Conservation (phyloP, 208 protist genomes). For the Wallacemonas sp. region DNA sequence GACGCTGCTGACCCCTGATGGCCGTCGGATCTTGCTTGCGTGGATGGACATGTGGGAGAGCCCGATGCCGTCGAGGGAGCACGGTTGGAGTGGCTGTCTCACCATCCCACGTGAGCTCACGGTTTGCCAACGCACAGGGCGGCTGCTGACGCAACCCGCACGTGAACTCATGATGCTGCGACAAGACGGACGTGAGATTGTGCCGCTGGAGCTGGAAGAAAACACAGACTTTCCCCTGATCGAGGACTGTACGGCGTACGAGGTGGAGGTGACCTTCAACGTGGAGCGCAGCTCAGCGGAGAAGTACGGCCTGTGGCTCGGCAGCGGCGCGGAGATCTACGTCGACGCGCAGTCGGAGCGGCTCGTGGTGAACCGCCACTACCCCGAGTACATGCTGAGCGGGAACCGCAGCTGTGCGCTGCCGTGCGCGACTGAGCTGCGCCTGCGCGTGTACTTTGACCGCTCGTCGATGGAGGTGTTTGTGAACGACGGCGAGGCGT, state of each 20-base stretch:
- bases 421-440: conserved; percentile 29
- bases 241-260: conserved; percentile 36
- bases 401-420: conserved; percentile 52
- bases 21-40: conserved; percentile 35
- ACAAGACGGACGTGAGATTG: conserved; percentile 22
- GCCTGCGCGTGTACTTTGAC: conserved; percentile 54
- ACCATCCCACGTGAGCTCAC: conserved; percentile 48
- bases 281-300: conserved; percentile 38
- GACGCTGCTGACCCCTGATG: conserved; percentile 28
- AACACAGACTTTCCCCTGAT: conserved; percentile 30
- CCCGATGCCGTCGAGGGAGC: conserved; percentile 30
- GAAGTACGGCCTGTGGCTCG: conserved; percentile 63
- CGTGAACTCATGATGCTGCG: conserved; percentile 43
- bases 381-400: conserved; percentile 54
- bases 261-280: conserved; percentile 50
- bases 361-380: conserved; percentile 59
- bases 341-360: conserved; percentile 48
- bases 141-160: conserved; percentile 33
- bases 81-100: conserved; percentile 39
- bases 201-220: conserved; percentile 19
- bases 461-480: conserved; percentile 62
- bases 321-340: conserved; percentile 43
- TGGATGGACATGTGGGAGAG: conserved; percentile 55
- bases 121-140: conserved; percentile 21
- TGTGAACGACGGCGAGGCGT: conserved; percentile 42